Conservation (phyloP, 2,329 filamentous ascomycete species). For the Zasmidium angulare region DNA sequence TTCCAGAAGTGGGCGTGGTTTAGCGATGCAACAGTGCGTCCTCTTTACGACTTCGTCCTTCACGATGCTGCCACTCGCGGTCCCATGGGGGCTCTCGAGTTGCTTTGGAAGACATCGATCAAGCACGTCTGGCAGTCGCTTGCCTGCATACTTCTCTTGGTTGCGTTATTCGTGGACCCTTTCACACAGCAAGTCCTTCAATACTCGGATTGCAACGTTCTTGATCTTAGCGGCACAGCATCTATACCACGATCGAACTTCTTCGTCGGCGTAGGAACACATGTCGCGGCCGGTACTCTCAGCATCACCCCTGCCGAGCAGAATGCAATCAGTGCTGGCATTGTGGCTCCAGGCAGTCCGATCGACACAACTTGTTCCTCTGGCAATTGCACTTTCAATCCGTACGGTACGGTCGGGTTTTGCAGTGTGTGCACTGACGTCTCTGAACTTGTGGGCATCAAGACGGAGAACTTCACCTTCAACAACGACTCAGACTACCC, state of each 20-base stretch:
- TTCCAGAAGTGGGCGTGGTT: constrained; percentile 15
- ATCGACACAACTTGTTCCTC: neutral
- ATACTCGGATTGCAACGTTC: constrained; percentile 9
- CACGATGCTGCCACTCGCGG: constrained; percentile 13
- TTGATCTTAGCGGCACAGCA: neutral
- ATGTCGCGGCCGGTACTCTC: neutral
- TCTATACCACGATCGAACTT: constrained; percentile 8
- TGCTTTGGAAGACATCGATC: neutral
- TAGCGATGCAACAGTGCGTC: constrained; percentile 1
- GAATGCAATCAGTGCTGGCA: constrained; percentile 6
- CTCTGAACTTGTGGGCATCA: neutral
- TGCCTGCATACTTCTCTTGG: constrained; percentile 6
- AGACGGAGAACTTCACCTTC: neutral
- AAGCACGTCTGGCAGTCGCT: constrained; percentile 12
- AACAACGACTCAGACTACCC: neutral
- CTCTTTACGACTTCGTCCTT: constrained; percentile 9
- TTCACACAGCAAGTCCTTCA: constrained; percentile 15
- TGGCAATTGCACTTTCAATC: constrained; percentile 12
- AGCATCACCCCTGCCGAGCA: constrained; percentile 10
- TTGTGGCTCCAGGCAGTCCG: constrained; percentile 6
- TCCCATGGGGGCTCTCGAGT: constrained; percentile 4
- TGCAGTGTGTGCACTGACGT: constrained; percentile 12
- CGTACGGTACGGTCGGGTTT: constrained; percentile 11
- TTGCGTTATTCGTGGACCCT: constrained; percentile 9
- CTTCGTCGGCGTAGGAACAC: constrained; percentile 9